These are phyloP conservation scores for Epichloe brachyelytri DNA, from an alignment of 2,329 filamentous ascomycete genomes.

Conservation along the genomic window DNA sequence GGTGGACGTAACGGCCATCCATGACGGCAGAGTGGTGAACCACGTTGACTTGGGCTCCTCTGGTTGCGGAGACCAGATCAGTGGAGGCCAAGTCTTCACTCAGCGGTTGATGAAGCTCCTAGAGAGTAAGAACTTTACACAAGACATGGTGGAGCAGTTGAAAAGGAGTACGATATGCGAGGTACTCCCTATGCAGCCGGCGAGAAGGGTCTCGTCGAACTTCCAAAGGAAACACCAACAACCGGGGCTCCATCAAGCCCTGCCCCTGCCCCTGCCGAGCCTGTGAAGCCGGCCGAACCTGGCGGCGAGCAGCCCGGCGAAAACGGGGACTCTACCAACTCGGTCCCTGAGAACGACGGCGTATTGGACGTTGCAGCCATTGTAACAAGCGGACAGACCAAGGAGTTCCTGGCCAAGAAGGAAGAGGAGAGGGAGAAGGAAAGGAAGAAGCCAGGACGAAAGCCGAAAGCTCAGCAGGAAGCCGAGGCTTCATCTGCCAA, in stretches of 20 bases:
- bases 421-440: constrained; percentile 75
- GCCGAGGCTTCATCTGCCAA: constrained; percentile 39
- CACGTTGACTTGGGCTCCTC: constrained; percentile 49
- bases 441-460: constrained; percentile 45
- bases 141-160: constrained; percentile 57
- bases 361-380: constrained; percentile 77
- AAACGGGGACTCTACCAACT: constrained; percentile 22
- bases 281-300: neutral
- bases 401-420: constrained; percentile 71
- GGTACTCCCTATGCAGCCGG: constrained; percentile 43
- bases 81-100: constrained; percentile 83
- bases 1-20: constrained; percentile 82
- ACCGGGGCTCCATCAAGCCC: constrained; percentile 8
- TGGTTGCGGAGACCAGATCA: constrained; percentile 37
- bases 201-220: constrained; percentile 32
- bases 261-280: constrained; percentile 23
- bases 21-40: constrained; percentile 64
- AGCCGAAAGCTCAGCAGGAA: constrained; percentile 40
- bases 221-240: constrained; percentile 26
- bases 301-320: constrained; percentile 28
- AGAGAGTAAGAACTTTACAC: constrained; percentile 41
- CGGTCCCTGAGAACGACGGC: constrained; percentile 47
- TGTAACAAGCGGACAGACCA: constrained; percentile 68
- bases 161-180: constrained; percentile 56
- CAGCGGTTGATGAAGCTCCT: constrained; percentile 57